Evolutionary conservation across 1,284 basidiomycete genomes (phyloP), one percentile per base, ranked within the genome.

Genomic region (Rugosomyces carneus): DNA sequence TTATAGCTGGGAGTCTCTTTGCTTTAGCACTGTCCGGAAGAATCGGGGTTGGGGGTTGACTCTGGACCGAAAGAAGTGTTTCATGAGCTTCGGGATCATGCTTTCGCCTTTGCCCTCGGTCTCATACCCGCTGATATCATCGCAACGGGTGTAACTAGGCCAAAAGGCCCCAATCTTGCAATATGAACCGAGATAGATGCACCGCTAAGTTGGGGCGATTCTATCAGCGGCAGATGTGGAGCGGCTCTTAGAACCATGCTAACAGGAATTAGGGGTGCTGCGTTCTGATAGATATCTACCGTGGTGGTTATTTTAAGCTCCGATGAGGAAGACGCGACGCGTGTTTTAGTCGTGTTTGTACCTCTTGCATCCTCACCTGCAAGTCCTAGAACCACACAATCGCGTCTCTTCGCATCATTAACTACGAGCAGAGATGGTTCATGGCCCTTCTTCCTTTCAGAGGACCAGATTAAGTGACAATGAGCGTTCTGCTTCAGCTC

Each of bases 401-500:
- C n/a, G n/a, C n/a, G n/a, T n/a, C n/a, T n/a, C n/a, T n/a, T n/a
- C n/a, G n/a, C n/a, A n/a, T n/a, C n/a, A n/a, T n/a, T n/a, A n/a
- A n/a, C n/a, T n/a, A n/a, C n/a, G n/a, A n/a, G n/a, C 41, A 37
- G 45, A 16, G 18, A 57, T 57, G 56, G 46, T 51, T 29, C 41
- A 45, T 43, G 42, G 34, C 35, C 37, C 46, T 1, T 27, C 36
- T 1, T 3, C 39, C 11, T 16, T 46, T 32, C 37, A 47, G 34
- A 42, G 49, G 43, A 43, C 50, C 19, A 37, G 48, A 32, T 50
- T 47, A 11, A 41, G 45, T 31, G 37, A 51, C 23, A 40, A 47
- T 21, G 45, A 35, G 10, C 54, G 53, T 23, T 38, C 56, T n/a
- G 50, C 41, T 7, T 54, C 56, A 11, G 53, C 41, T 29, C 48